These are phyloP conservation scores for Logfia minima DNA, from an alignment of 129 eudicot genomes.

Conservation along the genomic window DNA sequence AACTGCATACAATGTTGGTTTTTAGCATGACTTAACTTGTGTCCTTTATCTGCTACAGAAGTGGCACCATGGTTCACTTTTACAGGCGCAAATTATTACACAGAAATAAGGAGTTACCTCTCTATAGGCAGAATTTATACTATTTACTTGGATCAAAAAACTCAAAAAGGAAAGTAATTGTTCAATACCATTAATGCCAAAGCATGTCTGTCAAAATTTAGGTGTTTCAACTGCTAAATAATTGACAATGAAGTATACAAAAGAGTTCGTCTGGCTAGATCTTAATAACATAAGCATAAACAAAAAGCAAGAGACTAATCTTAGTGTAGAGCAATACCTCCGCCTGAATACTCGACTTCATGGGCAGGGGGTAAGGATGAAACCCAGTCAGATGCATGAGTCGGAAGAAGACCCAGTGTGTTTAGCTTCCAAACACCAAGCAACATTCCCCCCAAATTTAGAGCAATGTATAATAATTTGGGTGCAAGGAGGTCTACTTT, in stretches of 20 bases:
- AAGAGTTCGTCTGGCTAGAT: slow-evolving; percentile 11
- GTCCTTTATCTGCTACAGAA: too few relatives aligned
- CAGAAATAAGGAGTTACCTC: not conserved
- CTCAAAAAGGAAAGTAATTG: not conserved
- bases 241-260: slow-evolving; percentile 18
- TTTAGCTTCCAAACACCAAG: slow-evolving; percentile 94
- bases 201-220: not conserved
- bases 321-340: slow-evolving; percentile 51
- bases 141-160: not conserved
- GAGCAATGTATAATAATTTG: slow-evolving; percentile 64
- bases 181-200: slow-evolving; percentile 1
- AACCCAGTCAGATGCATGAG: slow-evolving; percentile 97
- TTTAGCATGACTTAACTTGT: too few relatives aligned
- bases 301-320: not conserved
- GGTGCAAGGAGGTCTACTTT: slow-evolving; percentile 86
- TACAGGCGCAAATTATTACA: not conserved
- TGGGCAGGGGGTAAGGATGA: slow-evolving; percentile 93
- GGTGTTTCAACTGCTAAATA: slow-evolving; percentile 19
- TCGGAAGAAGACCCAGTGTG: slow-evolving; percentile 92
- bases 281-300: slow-evolving; percentile 1
- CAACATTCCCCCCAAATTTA: slow-evolving; percentile 71
- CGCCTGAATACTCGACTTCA: slow-evolving; percentile 82
- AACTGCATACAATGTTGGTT: too few relatives aligned
- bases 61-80: too few relatives aligned
- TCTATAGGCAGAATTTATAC: not conserved